These are phyloP conservation scores for Dendrobium chrysotoxum DNA, from an alignment of 106 monocot species.

Conservation along the genomic window DNA sequence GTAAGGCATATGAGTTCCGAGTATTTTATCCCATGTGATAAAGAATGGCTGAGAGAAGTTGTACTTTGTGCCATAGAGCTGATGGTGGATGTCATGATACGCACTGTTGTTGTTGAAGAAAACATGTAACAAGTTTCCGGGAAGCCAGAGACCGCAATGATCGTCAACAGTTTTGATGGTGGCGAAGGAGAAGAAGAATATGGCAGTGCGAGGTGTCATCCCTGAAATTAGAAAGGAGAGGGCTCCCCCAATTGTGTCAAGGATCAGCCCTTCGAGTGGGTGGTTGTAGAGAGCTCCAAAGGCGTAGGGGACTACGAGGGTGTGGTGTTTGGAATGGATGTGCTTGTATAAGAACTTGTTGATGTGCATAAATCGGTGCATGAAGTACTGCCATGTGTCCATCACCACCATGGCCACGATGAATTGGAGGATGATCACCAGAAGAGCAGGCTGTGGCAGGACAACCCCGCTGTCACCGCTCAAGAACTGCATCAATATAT, in stretches of 20 bases:
- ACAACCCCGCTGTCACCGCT: neutral
- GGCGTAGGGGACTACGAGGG: constrained; percentile 10
- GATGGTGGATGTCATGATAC: constrained; percentile 34
- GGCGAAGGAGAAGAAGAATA: constrained; percentile 20
- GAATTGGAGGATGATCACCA: constrained; percentile 11
- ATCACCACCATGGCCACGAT: constrained; percentile 26
- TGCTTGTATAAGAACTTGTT: constrained; percentile 34
- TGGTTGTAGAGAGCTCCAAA: constrained; percentile 20
- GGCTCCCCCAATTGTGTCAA: constrained; percentile 14
- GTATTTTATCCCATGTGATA: constrained; percentile 34
- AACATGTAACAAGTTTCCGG: constrained; percentile 9
- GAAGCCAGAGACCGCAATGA: constrained; percentile 21
- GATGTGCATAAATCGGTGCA: constrained; percentile 26
- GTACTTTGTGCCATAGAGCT: constrained; percentile 33
- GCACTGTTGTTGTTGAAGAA: constrained; percentile 28
- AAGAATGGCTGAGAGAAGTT: constrained; percentile 42
- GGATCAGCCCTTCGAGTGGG: constrained; percentile 7
- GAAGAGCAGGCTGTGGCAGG: neutral
- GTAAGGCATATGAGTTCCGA: constrained; percentile 35
- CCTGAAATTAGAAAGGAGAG: constrained; percentile 13
- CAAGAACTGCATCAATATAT: too few relatives aligned
- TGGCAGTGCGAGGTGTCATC: constrained; percentile 13
- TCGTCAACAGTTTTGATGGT: constrained; percentile 16
- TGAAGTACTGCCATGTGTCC: constrained; percentile 33
- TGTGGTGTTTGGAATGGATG: constrained; percentile 28